Evolutionary conservation across 2,329 filamentous ascomycete genomes (phyloP).

Genomic region (Tolypocladium paradoxum): DNA sequence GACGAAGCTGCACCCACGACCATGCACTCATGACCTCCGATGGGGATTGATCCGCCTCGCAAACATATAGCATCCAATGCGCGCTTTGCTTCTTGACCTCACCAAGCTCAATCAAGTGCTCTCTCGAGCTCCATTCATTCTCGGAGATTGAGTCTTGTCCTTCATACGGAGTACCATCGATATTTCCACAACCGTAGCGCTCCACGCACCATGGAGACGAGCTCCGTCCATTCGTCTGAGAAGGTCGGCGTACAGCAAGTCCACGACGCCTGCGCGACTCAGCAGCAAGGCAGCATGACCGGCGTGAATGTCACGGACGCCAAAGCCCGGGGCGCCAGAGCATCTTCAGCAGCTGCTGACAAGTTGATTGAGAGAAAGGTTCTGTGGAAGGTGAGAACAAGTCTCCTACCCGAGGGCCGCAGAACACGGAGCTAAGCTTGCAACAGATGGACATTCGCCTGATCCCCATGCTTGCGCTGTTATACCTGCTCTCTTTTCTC

Average conservation of each 20-base stretch:
- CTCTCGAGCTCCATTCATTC: not conserved
- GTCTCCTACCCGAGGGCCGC: too few relatives aligned
- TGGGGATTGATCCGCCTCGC: not conserved
- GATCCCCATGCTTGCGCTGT: slow-evolving; percentile 52
- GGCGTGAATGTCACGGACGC: not conserved
- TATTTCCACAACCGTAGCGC: not conserved
- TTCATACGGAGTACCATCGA: not conserved
- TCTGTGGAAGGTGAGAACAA: slow-evolving; percentile 36
- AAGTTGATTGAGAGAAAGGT: slow-evolving; percentile 41
- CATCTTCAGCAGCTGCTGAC: not conserved
- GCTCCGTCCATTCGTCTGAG: not conserved
- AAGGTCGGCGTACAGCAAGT: not conserved
- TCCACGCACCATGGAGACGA: not conserved
- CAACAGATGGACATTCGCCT: slow-evolving; percentile 38
- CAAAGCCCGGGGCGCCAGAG: not conserved
- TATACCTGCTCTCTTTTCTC: slow-evolving; percentile 60
- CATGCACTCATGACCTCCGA: not conserved
- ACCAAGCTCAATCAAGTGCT: not conserved
- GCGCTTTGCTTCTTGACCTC: not conserved
- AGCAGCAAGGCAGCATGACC: not conserved
- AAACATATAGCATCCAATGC: not conserved
- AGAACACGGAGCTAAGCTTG: slow-evolving; percentile 2
- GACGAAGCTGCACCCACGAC: not conserved
- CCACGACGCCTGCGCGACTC: not conserved
- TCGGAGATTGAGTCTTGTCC: not conserved